Percentiles rank a stretch among this genome's conserved stretches.
Conservation (phyloP, 2,329 filamentous ascomycete species). For the Colletotrichum sp. region DNA sequence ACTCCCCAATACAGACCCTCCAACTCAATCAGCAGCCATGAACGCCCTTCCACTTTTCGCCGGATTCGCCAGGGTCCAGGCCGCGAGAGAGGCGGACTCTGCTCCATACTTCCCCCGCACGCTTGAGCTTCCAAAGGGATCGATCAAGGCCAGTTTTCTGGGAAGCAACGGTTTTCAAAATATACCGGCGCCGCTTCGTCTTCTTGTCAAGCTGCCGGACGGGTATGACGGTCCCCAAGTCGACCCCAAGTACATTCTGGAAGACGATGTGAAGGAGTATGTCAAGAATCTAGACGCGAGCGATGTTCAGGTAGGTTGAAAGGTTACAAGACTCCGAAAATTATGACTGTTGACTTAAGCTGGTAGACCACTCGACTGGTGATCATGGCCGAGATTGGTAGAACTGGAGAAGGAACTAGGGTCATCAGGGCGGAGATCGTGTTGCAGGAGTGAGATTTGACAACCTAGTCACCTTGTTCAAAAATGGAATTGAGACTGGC, state of each 20-base stretch:
- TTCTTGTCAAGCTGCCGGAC: background rate
- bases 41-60: background rate
- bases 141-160: background rate
- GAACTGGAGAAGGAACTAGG: rapidly evolving
- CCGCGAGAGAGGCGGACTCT: background rate
- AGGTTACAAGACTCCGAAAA: no score
- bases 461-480: rapidly evolving
- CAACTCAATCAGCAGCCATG: background rate
- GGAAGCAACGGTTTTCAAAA: background rate
- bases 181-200: background rate
- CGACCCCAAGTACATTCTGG: background rate
- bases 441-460: rapidly evolving
- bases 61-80: background rate
- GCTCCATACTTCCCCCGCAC: background rate
- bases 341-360: background rate
- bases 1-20: background rate
- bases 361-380: background rate
- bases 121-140: background rate
- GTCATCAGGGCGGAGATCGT: background rate
- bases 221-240: background rate
- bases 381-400: rapidly evolving
- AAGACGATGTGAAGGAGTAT: background rate
- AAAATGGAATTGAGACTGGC: background rate
- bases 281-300: background rate
- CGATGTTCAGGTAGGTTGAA: background rate